A percentile compares a stretch with the other conserved stretches of the same genome.
phyloP scores from a whole-genome alignment of 371 early-diverging fungal species.

The Parasitella parasitica region DNA sequence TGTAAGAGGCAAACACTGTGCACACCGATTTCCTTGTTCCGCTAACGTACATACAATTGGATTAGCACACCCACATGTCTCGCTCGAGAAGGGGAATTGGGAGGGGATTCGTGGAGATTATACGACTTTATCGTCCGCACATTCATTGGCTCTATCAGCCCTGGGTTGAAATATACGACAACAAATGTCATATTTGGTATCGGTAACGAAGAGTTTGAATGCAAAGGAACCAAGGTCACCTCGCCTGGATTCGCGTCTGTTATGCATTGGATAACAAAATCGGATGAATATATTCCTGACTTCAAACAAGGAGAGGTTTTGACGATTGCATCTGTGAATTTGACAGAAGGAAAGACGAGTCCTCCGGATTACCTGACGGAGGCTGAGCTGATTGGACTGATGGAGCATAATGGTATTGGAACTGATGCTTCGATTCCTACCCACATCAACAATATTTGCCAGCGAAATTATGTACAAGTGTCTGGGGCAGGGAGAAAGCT shows the following conservation, averaged over 20 bases:
- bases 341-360: conserved; percentile 60
- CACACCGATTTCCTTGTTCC: no score
- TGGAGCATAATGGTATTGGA: conserved; percentile 79
- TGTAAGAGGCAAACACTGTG: conserved; percentile 14
- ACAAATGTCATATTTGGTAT: conserved; percentile 53
- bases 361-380: conserved; percentile 72
- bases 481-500: conserved; percentile 36
- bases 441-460: conserved; percentile 75
- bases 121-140: conserved; percentile 64
- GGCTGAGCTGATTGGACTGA: conserved; percentile 62
- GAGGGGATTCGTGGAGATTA: conserved; percentile 54
- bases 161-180: conserved; percentile 58
- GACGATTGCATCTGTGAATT: conserved; percentile 15
- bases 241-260: conserved; percentile 53
- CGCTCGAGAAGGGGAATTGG: conserved; percentile 50
- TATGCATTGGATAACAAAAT: conserved; percentile 47
- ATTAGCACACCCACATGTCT: conserved; percentile 50
- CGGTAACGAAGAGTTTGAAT: conserved; percentile 51
- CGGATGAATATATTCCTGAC: conserved; percentile 54
- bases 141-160: conserved; percentile 62
- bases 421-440: conserved; percentile 79
- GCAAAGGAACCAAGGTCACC: conserved; percentile 36
- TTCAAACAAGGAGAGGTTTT: conserved; percentile 38
- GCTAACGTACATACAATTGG: background rate
- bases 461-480: conserved; percentile 61